Conservation (phyloP, 2,329 filamentous ascomycete species). For the Delphinella strobiligena region DNA sequence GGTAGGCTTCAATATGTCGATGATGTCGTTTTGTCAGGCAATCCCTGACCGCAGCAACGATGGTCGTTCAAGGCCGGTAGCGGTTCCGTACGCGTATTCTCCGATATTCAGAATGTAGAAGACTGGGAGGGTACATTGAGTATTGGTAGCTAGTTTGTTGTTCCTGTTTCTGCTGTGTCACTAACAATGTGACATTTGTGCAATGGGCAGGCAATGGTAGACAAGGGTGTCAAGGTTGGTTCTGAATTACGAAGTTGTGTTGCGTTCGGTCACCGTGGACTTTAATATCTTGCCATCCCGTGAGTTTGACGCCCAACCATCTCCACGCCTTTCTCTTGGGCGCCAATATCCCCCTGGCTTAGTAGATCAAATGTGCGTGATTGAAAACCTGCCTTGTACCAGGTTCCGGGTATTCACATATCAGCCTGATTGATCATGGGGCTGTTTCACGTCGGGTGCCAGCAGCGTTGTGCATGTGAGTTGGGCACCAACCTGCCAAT, state of each 20-base stretch:
- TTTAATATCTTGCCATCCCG: too few relatives aligned
- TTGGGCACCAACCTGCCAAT: background rate
- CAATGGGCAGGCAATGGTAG: background rate
- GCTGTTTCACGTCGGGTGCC: background rate
- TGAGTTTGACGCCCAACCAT: too few relatives aligned
- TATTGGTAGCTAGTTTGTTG: background rate
- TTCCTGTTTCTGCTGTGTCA: background rate
- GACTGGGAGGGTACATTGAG: constrained; percentile 4
- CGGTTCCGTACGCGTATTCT: constrained; percentile 3
- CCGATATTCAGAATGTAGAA: constrained; percentile 3
- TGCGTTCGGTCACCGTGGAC: too few relatives aligned
- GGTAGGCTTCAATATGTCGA: background rate
- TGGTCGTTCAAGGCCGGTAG: background rate
- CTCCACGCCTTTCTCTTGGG: too few relatives aligned
- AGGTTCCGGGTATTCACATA: background rate
- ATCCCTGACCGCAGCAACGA: too few relatives aligned
- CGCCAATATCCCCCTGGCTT: too few relatives aligned
- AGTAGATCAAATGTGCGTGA: background rate
- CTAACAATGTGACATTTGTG: background rate
- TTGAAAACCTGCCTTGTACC: background rate
- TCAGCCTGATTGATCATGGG: background rate
- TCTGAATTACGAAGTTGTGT: too few relatives aligned
- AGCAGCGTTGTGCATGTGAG: too few relatives aligned
- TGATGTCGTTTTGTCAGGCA: background rate
- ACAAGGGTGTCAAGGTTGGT: too few relatives aligned